phyloP scores from a whole-genome alignment of 768 basidiomycete genomes.

The Psilocybe azurescens region DNA sequence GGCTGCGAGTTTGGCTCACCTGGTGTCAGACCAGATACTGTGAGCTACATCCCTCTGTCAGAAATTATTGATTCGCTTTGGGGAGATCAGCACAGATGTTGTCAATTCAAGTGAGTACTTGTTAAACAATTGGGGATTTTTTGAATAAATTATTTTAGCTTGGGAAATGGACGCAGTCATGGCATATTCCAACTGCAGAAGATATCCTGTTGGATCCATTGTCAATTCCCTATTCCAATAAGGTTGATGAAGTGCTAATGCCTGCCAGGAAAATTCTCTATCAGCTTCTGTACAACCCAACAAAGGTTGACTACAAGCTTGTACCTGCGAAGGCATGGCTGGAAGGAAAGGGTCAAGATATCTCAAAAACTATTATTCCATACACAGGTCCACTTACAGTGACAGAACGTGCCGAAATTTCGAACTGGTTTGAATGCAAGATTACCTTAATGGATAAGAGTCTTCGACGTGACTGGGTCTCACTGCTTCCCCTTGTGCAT shows the following conservation, averaged over 20 bases:
- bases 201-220: slow-evolving; percentile 29
- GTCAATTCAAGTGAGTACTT: slow-evolving; percentile 18
- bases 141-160: slow-evolving; percentile 17
- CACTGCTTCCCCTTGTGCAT: slow-evolving; percentile 15
- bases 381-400: slow-evolving; percentile 21
- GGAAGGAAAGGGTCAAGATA: slow-evolving; percentile 7
- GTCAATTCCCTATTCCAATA: slow-evolving; percentile 19
- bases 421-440: slow-evolving; percentile 31
- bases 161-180: slow-evolving; percentile 28
- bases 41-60: neutral
- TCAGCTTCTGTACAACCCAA: slow-evolving; percentile 10
- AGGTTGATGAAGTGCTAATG: slow-evolving; percentile 18
- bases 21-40: neutral
- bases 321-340: slow-evolving; percentile 26
- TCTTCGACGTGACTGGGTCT: slow-evolving; percentile 10
- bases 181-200: slow-evolving; percentile 18
- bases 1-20: slow-evolving; percentile 11
- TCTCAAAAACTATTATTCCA: slow-evolving; percentile 15
- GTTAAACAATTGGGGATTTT: neutral
- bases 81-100: slow-evolving; percentile 9
- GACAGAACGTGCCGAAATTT: slow-evolving; percentile 24
- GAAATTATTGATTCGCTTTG: slow-evolving; percentile 26
- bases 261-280: slow-evolving; percentile 13
- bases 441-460: slow-evolving; percentile 10
- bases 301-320: neutral